Base-by-base conservation (phyloP, 345 rosid species). In the Arabidopsis suecica region DNA sequence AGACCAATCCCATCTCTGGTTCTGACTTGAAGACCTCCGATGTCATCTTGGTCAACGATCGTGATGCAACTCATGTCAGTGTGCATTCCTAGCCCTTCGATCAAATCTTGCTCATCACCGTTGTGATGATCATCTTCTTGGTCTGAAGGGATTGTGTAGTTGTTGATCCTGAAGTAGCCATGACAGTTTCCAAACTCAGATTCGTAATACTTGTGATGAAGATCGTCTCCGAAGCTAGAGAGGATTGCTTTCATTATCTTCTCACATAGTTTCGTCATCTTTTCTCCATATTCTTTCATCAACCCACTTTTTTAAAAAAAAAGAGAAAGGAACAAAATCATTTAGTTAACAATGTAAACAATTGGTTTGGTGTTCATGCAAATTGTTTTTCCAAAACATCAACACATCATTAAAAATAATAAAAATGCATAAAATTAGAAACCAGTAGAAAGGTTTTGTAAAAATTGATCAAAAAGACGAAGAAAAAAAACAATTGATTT, bases 21-120 rank as follows among this genome's bases (percentile, higher is more conserved):
- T 73, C 87, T 84, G 71, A 93, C 84, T 48, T 93, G 97, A 12
- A 92, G 88, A 25, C 97, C 97, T 5, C 94, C 94, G 8, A 70
- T 82, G 66, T 83, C 89, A 28, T 87, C 93, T 75, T 88, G 98
- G 75, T 84, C 82, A 42, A 91, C 85, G 5, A 89, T 83, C 20
- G 97, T 88, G 74, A 88, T 82, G 62, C 97, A 92, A 41, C 97
- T 90, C 98, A 90, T 90, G 59, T 93, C 96, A 0, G 93, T 90
- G 81, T 88, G 96, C 91, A 86, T 85, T 62, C 96, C 95, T 0
- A 88, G 88, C 33, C 96, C 95, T 77, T 93, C 96, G 32, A 84
- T 79, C 68, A 85, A 81, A 30, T 57, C 65, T 41, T 61, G 30
- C 37, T 12, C 75, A 11, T 78, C 53, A 22, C 76, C 53, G 28